phyloP scores from a whole-genome alignment of 2,329 filamentous ascomycete genomes.

The Fusarium acutatum region DNA sequence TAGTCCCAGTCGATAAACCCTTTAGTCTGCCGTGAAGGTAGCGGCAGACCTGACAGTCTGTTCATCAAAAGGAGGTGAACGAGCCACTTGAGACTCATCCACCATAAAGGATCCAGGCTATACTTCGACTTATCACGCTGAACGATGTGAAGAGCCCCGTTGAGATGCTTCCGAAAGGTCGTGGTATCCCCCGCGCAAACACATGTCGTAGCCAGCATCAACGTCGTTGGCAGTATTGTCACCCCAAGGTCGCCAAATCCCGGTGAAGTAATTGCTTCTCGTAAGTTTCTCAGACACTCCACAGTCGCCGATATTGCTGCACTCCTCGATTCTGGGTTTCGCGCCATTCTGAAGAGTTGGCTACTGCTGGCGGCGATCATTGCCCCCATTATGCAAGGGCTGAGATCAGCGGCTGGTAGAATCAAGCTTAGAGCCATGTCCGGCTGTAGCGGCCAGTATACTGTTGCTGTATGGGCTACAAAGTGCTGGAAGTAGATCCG shows the following conservation, averaged over 20 bases:
- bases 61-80: slow-evolving; percentile 12
- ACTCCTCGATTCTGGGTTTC: not conserved
- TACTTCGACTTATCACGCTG: not conserved
- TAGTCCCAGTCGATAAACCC: not conserved
- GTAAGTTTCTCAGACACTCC: not conserved
- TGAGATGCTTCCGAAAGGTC: not conserved
- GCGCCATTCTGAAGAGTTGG: not conserved
- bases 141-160: slow-evolving; percentile 1
- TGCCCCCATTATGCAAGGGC: slow-evolving; percentile 6
- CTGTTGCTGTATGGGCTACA: not conserved
- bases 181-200: slow-evolving; percentile 1
- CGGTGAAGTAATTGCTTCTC: not conserved
- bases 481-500: slow-evolving; percentile 12
- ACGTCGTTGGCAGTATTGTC: not conserved
- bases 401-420: not conserved
- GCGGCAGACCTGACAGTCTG: not conserved
- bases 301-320: not conserved
- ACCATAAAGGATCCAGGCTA: not conserved
- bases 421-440: not conserved
- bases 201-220: slow-evolving; percentile 13
- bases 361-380: slow-evolving; percentile 10
- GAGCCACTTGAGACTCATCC: slow-evolving; percentile 4
- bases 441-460: slow-evolving; percentile 8
- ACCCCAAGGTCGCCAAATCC: not conserved
- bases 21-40: not conserved